Percentiles rank a stretch among this genome's conserved stretches.
Evolutionary conservation across 2,329 filamentous ascomycete species (phyloP).

Genomic region (Aspergillus novofumigatus): DNA sequence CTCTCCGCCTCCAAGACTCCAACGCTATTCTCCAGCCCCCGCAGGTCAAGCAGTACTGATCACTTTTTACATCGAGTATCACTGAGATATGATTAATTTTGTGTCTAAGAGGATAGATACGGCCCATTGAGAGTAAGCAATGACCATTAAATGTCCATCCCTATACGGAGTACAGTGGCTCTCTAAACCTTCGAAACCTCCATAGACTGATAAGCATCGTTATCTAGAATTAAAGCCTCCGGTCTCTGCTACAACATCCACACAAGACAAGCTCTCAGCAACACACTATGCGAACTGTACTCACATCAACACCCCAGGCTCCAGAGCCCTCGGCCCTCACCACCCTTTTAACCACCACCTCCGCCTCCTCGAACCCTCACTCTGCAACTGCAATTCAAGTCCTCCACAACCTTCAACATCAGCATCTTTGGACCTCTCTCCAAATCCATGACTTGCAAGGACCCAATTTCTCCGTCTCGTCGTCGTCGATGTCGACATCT

Average conservation of each 20-base stretch:
- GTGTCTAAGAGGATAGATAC: background rate
- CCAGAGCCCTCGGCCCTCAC: slow-evolving; percentile 38
- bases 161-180: no score
- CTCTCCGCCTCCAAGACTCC: background rate
- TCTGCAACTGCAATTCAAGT: slow-evolving; percentile 54
- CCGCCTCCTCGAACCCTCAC: slow-evolving; percentile 21
- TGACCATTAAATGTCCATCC: background rate
- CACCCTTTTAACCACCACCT: slow-evolving; percentile 33
- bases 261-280: background rate
- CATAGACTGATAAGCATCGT: background rate
- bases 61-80: background rate
- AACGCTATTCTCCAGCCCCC: background rate
- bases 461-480: slow-evolving; percentile 6
- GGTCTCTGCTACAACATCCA: background rate
- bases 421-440: slow-evolving; percentile 59
- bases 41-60: background rate
- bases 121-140: background rate
- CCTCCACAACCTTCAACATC: slow-evolving; percentile 60
- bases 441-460: slow-evolving; percentile 43
- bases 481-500: background rate
- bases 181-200: background rate
- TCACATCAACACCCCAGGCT: slow-evolving; percentile 2
- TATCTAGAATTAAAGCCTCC: background rate
- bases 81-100: background rate
- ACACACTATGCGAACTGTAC: background rate